phyloP scores from a whole-genome alignment of 257 asterid species.

The Solanum piurae region DNA sequence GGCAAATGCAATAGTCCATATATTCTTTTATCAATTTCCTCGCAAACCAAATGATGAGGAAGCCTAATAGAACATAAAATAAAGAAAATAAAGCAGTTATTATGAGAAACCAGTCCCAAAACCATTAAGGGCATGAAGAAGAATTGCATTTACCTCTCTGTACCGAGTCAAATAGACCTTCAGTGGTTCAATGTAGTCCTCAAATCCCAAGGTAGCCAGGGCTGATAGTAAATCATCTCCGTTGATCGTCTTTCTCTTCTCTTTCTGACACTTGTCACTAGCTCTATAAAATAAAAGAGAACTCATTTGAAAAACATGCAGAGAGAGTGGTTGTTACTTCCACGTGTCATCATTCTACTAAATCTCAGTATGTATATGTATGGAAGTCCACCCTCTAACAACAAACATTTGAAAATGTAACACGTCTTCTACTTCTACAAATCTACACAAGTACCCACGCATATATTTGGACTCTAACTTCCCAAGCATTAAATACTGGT shows the following conservation, averaged over 20 bases:
- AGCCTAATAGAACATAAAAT: neutral
- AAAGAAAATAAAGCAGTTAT: neutral
- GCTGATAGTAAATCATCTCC: conserved; percentile 64
- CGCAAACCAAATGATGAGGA: neutral
- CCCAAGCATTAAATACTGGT: neutral
- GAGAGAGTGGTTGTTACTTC: neutral
- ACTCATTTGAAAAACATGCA: neutral
- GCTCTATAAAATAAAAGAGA: conserved; percentile 26
- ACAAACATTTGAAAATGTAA: neutral
- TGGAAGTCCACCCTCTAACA: neutral
- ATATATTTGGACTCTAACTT: neutral
- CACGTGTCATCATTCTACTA: neutral
- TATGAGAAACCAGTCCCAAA: neutral
- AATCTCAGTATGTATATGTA: neutral
- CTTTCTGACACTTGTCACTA: conserved; percentile 50
- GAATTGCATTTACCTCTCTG: conserved; percentile 37
- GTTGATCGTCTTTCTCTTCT: conserved; percentile 58
- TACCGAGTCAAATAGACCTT: conserved; percentile 44
- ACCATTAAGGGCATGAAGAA: neutral
- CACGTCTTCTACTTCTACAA: neutral
- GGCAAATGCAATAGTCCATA: neutral
- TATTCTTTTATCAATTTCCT: neutral
- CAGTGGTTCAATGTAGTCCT: conserved; percentile 45
- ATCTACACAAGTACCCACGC: neutral
- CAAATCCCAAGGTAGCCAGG: conserved; percentile 55